Conservation (phyloP, 257 asterid genomes). For the Echites panduratus region DNA sequence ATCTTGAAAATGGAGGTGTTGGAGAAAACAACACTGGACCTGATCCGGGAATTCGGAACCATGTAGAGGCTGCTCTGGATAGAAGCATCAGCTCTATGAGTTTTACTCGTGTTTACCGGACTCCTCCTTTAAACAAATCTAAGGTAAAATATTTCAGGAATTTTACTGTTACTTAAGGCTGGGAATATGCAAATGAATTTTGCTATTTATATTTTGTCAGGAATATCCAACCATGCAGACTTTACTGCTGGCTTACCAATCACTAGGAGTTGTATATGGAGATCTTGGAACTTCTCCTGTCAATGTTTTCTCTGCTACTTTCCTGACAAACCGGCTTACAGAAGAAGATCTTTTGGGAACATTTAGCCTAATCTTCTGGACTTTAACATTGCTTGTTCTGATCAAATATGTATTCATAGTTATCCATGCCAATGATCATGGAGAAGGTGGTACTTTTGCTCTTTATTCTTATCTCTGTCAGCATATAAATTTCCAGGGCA, state of each 20-base stretch:
- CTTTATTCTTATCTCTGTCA: constrained; percentile 51
- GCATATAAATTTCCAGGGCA: constrained; percentile 44
- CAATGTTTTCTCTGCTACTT: constrained; percentile 58
- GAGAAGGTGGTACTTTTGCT: constrained; percentile 89
- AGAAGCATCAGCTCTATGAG: constrained; percentile 12
- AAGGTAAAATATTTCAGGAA: neutral
- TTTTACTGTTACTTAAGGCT: neutral
- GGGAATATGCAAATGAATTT: neutral
- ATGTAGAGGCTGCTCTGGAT: constrained; percentile 5
- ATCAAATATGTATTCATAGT: constrained; percentile 66
- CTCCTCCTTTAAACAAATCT: neutral
- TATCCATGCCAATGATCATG: constrained; percentile 60
- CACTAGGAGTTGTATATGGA: constrained; percentile 68
- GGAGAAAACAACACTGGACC: neutral
- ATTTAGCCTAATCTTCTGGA: constrained; percentile 73
- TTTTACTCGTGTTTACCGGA: constrained; percentile 8
- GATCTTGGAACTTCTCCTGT: constrained; percentile 79
- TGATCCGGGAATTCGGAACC: neutral
- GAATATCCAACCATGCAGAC: constrained; percentile 44
- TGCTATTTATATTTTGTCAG: constrained; percentile 10
- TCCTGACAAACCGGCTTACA: constrained; percentile 27
- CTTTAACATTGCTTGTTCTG: constrained; percentile 46
- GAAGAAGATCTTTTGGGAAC: constrained; percentile 64
- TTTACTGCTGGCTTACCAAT: constrained; percentile 53
- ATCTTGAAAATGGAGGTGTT: constrained; percentile 8